These are phyloP conservation scores for Plenodomus lindquistii DNA, from an alignment of 2,329 filamentous ascomycete genomes.

Conservation along the genomic window DNA sequence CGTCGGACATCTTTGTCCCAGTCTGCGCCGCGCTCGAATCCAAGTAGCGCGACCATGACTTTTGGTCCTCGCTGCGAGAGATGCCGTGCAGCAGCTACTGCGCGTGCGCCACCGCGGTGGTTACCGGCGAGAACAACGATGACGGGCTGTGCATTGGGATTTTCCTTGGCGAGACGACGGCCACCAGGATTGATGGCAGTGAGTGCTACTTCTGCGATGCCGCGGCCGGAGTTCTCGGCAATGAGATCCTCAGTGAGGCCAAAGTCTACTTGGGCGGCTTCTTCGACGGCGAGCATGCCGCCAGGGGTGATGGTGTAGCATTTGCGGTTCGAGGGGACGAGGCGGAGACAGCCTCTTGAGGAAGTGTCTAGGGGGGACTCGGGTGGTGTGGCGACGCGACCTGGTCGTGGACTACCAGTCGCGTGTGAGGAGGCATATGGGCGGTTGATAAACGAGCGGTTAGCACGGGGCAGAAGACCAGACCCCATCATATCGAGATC, in stretches of 20 bases:
- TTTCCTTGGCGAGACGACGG: conserved; percentile 57
- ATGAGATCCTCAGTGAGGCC: conserved; percentile 88
- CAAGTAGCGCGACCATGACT: conserved; percentile 81
- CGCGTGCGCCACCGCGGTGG: conserved; percentile 83
- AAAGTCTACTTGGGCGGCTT: conserved; percentile 84
- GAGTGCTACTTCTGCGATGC: conserved; percentile 82
- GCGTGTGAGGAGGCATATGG: conserved; percentile 45
- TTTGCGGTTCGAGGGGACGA: conserved; percentile 58
- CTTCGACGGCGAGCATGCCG: conserved; percentile 91
- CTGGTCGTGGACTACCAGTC: conserved; percentile 39
- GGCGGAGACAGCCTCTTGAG: conserved; percentile 48
- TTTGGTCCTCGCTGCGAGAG: conserved; percentile 81
- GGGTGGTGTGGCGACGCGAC: conserved; percentile 39
- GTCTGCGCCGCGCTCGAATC: conserved; percentile 80
- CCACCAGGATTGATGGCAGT: conserved; percentile 64
- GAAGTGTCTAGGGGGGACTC: conserved; percentile 42
- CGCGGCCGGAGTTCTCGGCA: conserved; percentile 86
- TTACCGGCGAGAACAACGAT: conserved; percentile 91
- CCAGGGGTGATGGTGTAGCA: conserved; percentile 68
- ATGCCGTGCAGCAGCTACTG: conserved; percentile 83
- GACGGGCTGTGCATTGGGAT: conserved; percentile 56
- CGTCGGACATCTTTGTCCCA: conserved; percentile 78
- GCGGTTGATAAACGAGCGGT: conserved; percentile 36
- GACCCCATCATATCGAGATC: conserved; percentile 40
- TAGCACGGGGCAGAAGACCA: conserved; percentile 34